Conservation (phyloP, 805 yeast species). For the Candida bentonensis region DNA sequence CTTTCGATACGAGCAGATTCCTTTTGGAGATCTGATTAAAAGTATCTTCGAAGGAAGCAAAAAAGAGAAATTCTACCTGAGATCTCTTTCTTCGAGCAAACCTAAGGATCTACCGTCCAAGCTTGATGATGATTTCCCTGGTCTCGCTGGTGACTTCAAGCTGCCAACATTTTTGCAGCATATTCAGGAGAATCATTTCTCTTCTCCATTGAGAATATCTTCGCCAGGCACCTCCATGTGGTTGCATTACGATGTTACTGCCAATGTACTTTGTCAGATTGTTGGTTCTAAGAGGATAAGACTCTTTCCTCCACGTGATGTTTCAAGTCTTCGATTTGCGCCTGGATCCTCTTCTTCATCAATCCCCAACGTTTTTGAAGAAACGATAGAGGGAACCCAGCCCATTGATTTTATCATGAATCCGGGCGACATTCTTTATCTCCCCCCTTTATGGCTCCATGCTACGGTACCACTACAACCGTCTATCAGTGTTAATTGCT, state of each 20-base stretch:
- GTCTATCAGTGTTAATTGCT: conserved; percentile 22
- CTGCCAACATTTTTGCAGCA: conserved; percentile 15
- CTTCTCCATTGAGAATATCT: conserved; percentile 23
- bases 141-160: conserved; percentile 17
- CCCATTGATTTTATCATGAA: conserved; percentile 20
- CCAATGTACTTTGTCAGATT: conserved; percentile 24
- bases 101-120: conserved; percentile 20
- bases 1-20: conserved; percentile 17
- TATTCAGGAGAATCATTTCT: conserved; percentile 15
- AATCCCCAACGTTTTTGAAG: conserved; percentile 20
- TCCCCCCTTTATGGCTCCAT: conserved; percentile 27
- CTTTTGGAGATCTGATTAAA: conserved; percentile 18
- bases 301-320: conserved; percentile 24
- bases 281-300: conserved; percentile 21
- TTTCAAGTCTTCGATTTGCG: conserved; percentile 17
- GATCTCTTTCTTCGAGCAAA: conserved; percentile 17
- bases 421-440: conserved; percentile 25
- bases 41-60: conserved; percentile 9
- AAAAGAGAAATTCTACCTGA: conserved; percentile 12
- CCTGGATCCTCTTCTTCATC: conserved; percentile 21
- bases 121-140: conserved; percentile 20
- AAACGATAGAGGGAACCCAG: conserved; percentile 6
- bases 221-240: conserved; percentile 22
- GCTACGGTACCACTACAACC: conserved; percentile 21
- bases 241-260: conserved; percentile 26